Percentiles rank a stretch among this genome's conserved stretches.
Conservation (phyloP, 495 filamentous ascomycete genomes). For the Daldinia grandis region DNA sequence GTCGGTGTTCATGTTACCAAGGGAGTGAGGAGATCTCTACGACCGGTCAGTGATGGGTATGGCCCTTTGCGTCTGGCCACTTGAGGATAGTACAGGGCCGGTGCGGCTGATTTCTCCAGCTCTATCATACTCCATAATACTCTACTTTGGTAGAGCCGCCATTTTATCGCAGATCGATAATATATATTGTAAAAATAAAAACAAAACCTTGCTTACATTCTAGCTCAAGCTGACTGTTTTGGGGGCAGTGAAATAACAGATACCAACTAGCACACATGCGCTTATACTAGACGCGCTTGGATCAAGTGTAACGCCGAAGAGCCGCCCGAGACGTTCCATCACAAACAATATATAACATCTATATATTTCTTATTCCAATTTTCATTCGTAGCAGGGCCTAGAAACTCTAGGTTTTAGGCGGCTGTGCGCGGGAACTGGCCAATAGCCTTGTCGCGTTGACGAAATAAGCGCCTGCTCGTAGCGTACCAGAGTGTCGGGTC, state of each 20-base stretch:
- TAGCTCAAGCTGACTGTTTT: not conserved
- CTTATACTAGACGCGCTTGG: slow-evolving; percentile 14
- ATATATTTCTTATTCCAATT: slow-evolving; percentile 1
- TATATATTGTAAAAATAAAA: not conserved
- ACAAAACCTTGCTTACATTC: not conserved
- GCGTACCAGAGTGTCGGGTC: slow-evolving; percentile 31
- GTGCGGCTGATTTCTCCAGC: not conserved
- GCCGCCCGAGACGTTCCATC: slow-evolving; percentile 4
- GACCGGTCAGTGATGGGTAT: not conserved
- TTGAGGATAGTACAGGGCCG: not conserved
- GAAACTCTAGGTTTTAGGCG: slow-evolving; percentile 1
- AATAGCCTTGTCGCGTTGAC: slow-evolving; percentile 16
- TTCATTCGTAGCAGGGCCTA: not conserved
- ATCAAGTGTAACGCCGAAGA: slow-evolving; percentile 7
- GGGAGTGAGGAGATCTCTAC: not conserved
- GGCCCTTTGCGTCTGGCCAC: not conserved
- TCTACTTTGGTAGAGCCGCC: not conserved
- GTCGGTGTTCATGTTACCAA: not conserved
- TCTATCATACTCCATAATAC: not conserved
- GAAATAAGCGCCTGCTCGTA: slow-evolving; percentile 33
- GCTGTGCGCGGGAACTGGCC: slow-evolving; percentile 23
- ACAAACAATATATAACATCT: not conserved
- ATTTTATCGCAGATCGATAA: not conserved
- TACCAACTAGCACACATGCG: slow-evolving; percentile 2
- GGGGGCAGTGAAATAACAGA: not conserved